Conservation (phyloP, 805 yeast species). For the Wickerhamomyces bovis region DNA sequence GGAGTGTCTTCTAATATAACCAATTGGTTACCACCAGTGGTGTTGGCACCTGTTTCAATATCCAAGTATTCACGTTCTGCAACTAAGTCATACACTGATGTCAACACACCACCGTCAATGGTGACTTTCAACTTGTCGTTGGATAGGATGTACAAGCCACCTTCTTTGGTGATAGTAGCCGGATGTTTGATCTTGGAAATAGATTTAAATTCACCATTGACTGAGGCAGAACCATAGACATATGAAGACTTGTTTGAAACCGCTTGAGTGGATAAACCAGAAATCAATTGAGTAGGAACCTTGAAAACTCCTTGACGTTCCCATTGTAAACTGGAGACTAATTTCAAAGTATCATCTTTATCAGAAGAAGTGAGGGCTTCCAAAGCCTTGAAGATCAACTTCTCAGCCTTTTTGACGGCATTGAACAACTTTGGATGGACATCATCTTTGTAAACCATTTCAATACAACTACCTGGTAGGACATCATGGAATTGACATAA, state of each 20-base stretch:
- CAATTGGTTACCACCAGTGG: constrained; percentile 72
- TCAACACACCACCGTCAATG: constrained; percentile 55
- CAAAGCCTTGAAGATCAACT: constrained; percentile 41
- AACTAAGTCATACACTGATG: constrained; percentile 55
- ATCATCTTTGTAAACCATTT: constrained; percentile 83
- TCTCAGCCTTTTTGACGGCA: constrained; percentile 47
- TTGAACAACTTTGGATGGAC: constrained; percentile 71
- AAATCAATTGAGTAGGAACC: constrained; percentile 22
- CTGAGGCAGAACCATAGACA: constrained; percentile 17
- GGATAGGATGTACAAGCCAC: constrained; percentile 41
- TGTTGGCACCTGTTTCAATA: constrained; percentile 23
- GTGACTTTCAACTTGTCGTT: constrained; percentile 58
- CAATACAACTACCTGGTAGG: constrained; percentile 95
- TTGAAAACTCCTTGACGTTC: constrained; percentile 36
- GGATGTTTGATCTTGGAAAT: constrained; percentile 33
- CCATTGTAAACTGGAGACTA: constrained; percentile 64
- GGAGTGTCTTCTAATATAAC: constrained; percentile 88
- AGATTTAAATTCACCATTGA: constrained; percentile 1
- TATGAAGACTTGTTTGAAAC: constrained; percentile 5
- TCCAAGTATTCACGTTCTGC: constrained; percentile 65
- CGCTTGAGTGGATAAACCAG: not conserved
- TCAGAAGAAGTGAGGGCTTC: constrained; percentile 3
- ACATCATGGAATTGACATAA: constrained; percentile 96
- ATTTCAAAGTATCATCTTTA: constrained; percentile 19
- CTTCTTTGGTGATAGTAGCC: constrained; percentile 40